Evolutionary conservation across 2,329 filamentous ascomycete genomes (phyloP).

Genomic region (Orbilia brochopaga): DNA sequence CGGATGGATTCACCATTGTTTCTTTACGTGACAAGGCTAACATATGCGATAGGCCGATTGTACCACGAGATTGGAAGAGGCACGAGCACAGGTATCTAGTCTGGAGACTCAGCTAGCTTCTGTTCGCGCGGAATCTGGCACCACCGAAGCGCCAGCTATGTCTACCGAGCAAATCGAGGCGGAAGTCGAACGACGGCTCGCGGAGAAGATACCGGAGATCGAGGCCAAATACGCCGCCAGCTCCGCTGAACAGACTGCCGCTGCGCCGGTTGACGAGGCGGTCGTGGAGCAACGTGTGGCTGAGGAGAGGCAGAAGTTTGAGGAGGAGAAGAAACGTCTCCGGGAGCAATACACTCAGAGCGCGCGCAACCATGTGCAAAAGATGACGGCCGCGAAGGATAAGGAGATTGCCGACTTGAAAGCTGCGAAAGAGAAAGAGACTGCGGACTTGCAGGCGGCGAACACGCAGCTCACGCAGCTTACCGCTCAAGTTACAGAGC

Average conservation of each 20-base stretch:
- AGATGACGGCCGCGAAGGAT: constrained; percentile 52
- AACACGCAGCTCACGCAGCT: constrained; percentile 40
- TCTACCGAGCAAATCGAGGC: constrained; percentile 50
- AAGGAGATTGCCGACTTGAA: constrained; percentile 38
- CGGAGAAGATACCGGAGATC: constrained; percentile 40
- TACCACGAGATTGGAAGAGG: constrained; percentile 30
- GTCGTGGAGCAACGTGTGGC: constrained; percentile 51
- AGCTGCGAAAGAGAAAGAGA: constrained; percentile 37
- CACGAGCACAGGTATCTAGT: constrained; percentile 15
- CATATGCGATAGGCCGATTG: constrained; percentile 7
- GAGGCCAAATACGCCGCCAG: constrained; percentile 31
- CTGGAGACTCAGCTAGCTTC: constrained; percentile 37
- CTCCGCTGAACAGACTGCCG: constrained; percentile 2
- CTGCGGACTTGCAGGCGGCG: constrained; percentile 21
- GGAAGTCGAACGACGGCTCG: constrained; percentile 51
- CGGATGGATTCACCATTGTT: background rate
- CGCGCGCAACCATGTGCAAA: constrained; percentile 51
- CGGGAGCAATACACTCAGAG: constrained; percentile 33
- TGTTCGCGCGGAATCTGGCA: constrained; percentile 10
- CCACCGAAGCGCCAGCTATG: constrained; percentile 17
- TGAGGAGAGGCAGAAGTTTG: constrained; percentile 52
- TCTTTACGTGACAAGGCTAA: constrained; percentile 10
- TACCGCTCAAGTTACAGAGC: constrained; percentile 22
- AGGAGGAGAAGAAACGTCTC: constrained; percentile 50
- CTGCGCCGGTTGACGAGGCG: constrained; percentile 10